Percentiles rank a stretch among this genome's conserved stretches.
Conservation (phyloP, 2,329 filamentous ascomycete species). For the Trichoderma arundinaceum region DNA sequence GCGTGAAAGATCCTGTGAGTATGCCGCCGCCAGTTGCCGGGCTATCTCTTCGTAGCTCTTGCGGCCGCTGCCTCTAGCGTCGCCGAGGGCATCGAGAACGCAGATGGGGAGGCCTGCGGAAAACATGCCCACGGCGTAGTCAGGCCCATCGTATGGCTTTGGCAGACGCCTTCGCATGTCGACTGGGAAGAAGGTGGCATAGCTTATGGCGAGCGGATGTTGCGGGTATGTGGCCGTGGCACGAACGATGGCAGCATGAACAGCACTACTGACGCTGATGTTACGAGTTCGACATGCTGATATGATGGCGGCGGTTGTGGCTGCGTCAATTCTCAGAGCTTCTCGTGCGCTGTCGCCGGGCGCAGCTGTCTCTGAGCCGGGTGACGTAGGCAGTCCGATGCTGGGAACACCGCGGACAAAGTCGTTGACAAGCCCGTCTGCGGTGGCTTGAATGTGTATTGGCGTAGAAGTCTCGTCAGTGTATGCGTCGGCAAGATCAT, state of each 20-base stretch:
- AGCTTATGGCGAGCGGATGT: slow-evolving; percentile 38
- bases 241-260: slow-evolving; percentile 40
- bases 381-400: slow-evolving; percentile 37
- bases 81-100: slow-evolving; percentile 31
- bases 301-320: slow-evolving; percentile 35
- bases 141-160: slow-evolving; percentile 38
- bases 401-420: slow-evolving; percentile 32
- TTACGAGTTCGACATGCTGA: slow-evolving; percentile 25
- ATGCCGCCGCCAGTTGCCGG: slow-evolving; percentile 37
- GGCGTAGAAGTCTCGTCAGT: slow-evolving; percentile 38
- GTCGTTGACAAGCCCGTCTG: slow-evolving; percentile 32
- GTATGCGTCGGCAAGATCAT: slow-evolving; percentile 36
- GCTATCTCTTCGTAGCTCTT: slow-evolving; percentile 37
- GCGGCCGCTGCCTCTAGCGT: not conserved
- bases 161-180: slow-evolving; percentile 40
- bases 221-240: slow-evolving; percentile 41
- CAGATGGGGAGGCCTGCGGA: slow-evolving; percentile 33
- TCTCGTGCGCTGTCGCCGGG: slow-evolving; percentile 36
- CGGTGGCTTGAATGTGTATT: slow-evolving; percentile 33
- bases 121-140: slow-evolving; percentile 37
- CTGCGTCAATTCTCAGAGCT: slow-evolving; percentile 31
- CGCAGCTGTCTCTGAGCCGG: slow-evolving; percentile 34
- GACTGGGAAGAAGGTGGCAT: slow-evolving; percentile 42
- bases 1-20: slow-evolving; percentile 40
- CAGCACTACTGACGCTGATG: slow-evolving; percentile 41